Evolutionary conservation across 2,329 filamentous ascomycete species (phyloP).

Genomic region (Scytalidium sp.): DNA sequence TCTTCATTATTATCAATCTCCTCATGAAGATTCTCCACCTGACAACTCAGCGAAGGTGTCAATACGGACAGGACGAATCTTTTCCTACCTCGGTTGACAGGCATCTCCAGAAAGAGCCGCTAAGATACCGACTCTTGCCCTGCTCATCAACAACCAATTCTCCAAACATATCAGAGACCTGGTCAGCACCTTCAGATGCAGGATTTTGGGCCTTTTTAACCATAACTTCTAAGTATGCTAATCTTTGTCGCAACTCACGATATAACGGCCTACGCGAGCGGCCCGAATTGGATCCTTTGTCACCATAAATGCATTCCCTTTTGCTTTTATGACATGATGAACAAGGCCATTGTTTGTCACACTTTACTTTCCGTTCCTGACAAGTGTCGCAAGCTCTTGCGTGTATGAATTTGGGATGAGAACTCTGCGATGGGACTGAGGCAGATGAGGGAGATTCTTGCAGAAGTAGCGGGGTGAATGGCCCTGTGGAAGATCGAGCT

Average conservation of each 20-base stretch:
- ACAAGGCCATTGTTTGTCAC: not conserved
- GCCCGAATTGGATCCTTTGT: not conserved
- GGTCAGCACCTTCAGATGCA: not conserved
- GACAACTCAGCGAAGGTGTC: not conserved
- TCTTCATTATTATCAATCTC: not conserved
- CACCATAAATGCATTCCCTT: not conserved
- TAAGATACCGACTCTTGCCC: conserved; percentile 6
- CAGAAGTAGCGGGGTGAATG: too few species aligned
- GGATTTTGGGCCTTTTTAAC: not conserved
- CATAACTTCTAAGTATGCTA: not conserved
- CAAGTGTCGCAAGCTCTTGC: not conserved
- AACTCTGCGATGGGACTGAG: too few species aligned
- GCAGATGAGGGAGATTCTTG: too few species aligned
- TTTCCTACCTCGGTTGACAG: conserved; percentile 5
- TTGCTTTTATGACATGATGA: not conserved
- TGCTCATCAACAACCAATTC: conserved; percentile 4
- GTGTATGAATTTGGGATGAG: too few species aligned
- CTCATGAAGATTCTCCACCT: not conserved
- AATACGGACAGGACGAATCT: conserved; percentile 16
- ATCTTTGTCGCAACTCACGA: not conserved
- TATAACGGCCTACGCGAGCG: not conserved
- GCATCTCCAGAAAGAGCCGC: conserved; percentile 6
- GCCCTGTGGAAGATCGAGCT: too few species aligned
- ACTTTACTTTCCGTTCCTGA: not conserved
- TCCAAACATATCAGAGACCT: not conserved